These are phyloP conservation scores for Elaeis oleifera DNA, from an alignment of 202 grass and related monocot species.

Conservation along the genomic window DNA sequence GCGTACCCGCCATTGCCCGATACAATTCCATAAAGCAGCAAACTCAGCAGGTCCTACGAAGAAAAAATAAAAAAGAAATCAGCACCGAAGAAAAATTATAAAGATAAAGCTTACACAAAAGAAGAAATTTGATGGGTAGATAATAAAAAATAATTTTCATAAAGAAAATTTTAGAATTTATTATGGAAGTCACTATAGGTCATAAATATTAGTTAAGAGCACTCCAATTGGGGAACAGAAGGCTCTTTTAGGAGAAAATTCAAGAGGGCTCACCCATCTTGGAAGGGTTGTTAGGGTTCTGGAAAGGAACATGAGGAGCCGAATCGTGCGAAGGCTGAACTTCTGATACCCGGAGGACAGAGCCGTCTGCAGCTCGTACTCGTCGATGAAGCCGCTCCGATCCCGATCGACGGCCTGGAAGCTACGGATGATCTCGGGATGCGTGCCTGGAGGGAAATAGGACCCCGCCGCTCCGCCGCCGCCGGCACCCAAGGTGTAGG, in stretches of 20 bases:
- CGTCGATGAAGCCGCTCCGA: slow-evolving; percentile 65
- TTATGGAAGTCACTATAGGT: neutral
- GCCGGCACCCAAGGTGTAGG: slow-evolving; percentile 4
- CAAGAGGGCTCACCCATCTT: slow-evolving; percentile 42
- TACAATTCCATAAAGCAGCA: slow-evolving; percentile 64
- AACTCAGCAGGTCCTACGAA: slow-evolving; percentile 69
- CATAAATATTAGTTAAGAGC: too few species aligned
- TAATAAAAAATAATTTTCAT: neutral
- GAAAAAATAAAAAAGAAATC: neutral
- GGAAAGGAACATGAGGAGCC: slow-evolving; percentile 77
- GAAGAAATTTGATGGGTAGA: neutral
- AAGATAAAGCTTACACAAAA: neutral
- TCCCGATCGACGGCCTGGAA: slow-evolving; percentile 79
- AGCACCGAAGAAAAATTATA: slow-evolving; percentile 13
- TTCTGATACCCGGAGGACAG: slow-evolving; percentile 50
- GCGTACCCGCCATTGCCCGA: slow-evolving; percentile 81
- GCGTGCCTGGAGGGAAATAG: slow-evolving; percentile 60
- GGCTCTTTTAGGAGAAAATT: too few species aligned
- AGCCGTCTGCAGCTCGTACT: slow-evolving; percentile 66
- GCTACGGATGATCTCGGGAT: slow-evolving; percentile 56
- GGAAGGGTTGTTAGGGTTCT: slow-evolving; percentile 26
- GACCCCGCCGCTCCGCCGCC: neutral
- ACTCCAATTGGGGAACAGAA: neutral
- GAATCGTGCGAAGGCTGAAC: slow-evolving; percentile 73
- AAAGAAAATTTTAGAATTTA: neutral